These are phyloP conservation scores for Cutaneotrichosporon mucoides DNA, from an alignment of 1,284 basidiomycete species.

Conservation along the genomic window DNA sequence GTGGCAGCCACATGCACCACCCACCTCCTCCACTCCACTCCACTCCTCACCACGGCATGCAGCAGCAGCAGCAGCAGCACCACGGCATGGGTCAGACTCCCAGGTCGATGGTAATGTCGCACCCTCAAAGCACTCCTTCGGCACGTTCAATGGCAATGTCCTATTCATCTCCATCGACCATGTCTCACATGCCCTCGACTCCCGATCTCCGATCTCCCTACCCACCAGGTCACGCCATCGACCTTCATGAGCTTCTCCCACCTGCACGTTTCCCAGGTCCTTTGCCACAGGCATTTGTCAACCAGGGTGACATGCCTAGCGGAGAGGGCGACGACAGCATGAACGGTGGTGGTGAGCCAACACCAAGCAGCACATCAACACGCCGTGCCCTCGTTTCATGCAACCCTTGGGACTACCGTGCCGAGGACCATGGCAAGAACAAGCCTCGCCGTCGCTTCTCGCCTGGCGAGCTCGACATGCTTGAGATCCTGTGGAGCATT, in stretches of 20 bases:
- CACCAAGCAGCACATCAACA: conserved; percentile 8
- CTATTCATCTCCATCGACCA: conserved; percentile 17
- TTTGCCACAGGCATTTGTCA: conserved; percentile 19
- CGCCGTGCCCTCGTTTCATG: conserved; percentile 18
- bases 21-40: conserved; percentile 2
- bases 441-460: conserved; percentile 23
- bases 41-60: conserved; percentile 1
- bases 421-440: conserved; percentile 24
- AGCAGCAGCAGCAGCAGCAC: conserved; percentile 4
- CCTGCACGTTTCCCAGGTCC: conserved; percentile 20
- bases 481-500: conserved; percentile 24
- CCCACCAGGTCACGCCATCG: conserved; percentile 15
- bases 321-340: conserved; percentile 9
- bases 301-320: conserved; percentile 20
- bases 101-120: conserved; percentile 3
- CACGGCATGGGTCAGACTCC: conserved; percentile 9
- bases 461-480: conserved; percentile 24
- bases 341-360: conserved; percentile 5
- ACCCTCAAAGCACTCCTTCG: conserved; percentile 13
- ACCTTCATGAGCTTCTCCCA: conserved; percentile 19
- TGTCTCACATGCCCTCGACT: conserved; percentile 21
- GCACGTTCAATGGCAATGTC: conserved; percentile 12
- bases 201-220: conserved; percentile 20
- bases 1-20: neutral
- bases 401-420: conserved; percentile 26